Percentiles rank a stretch among this genome's conserved stretches.
These are phyloP conservation scores for Francoa sonchifolia DNA, from an alignment of 441 rosid genomes.

Conservation along the genomic window DNA sequence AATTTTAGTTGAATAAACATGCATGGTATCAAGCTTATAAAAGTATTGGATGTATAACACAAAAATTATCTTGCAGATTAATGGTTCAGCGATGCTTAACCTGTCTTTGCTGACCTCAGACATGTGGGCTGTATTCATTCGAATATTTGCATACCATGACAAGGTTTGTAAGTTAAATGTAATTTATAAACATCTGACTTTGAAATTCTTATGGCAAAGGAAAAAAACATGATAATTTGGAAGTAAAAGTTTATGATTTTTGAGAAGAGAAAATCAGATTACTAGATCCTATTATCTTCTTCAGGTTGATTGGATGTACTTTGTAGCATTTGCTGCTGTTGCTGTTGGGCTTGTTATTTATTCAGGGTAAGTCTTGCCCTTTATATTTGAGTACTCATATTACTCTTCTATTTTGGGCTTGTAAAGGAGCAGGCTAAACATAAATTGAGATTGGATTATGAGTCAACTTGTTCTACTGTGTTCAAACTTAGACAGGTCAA, in stretches of 20 bases:
- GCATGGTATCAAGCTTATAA: too few relatives aligned
- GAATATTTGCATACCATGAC: constrained; percentile 70
- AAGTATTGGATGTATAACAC: too few relatives aligned
- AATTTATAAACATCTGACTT: background rate
- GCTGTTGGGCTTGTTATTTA: constrained; percentile 52
- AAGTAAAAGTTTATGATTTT: background rate
- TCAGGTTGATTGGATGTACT: constrained; percentile 87
- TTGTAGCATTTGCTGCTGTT: constrained; percentile 61
- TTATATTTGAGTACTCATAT: background rate
- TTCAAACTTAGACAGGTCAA: too few relatives aligned
- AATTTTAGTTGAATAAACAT: too few relatives aligned
- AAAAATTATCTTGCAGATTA: constrained; percentile 31
- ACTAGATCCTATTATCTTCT: constrained; percentile 2
- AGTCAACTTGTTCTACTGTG: too few relatives aligned
- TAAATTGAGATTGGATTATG: background rate
- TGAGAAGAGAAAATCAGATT: background rate
- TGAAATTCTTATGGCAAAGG: too few relatives aligned
- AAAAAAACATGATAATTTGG: too few relatives aligned
- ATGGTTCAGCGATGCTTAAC: constrained; percentile 64
- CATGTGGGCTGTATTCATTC: constrained; percentile 83
- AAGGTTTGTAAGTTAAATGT: constrained; percentile 37
- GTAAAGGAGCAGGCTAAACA: background rate
- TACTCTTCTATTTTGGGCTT: background rate
- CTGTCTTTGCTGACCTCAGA: constrained; percentile 77
- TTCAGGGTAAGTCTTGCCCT: constrained; percentile 37